Conservation (phyloP, 768 basidiomycete genomes). For the Coprinopsis strossmayeri region DNA sequence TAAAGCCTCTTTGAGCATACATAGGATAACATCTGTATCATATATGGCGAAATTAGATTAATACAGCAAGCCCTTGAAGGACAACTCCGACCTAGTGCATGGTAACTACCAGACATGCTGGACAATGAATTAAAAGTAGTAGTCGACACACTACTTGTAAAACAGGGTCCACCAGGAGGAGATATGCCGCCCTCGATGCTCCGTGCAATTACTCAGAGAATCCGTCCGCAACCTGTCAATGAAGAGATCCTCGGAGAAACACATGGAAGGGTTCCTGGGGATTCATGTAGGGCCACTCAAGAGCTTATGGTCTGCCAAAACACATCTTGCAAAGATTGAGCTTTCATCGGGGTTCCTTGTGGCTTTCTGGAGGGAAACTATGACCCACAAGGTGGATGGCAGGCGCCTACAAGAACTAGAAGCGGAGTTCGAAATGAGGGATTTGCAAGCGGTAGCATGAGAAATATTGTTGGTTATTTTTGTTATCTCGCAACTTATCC, state of each 20-base stretch:
- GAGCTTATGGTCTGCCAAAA: neutral
- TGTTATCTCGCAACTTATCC: neutral
- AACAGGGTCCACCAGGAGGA: too few relatives aligned
- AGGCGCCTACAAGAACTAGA: neutral
- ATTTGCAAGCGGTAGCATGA: conserved; percentile 1
- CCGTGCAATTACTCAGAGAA: neutral
- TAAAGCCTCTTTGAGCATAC: too few relatives aligned
- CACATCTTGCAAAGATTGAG: neutral
- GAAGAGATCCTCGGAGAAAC: neutral
- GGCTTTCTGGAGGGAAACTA: neutral
- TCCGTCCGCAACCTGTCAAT: neutral
- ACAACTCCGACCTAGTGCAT: too few relatives aligned
- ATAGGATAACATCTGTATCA: too few relatives aligned
- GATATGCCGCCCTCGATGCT: neutral
- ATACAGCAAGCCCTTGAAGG: too few relatives aligned
- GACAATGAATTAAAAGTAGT: too few relatives aligned
- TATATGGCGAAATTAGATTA: too few relatives aligned
- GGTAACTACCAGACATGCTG: too few relatives aligned
- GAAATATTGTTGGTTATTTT: neutral
- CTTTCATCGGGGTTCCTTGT: neutral
- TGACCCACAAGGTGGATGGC: neutral
- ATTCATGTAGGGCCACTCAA: too few relatives aligned
- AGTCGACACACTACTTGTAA: neutral
- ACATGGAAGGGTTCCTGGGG: neutral
- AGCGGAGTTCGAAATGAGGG: conserved; percentile 4